These are phyloP conservation scores for Cystodermella granulosa DNA, from an alignment of 1,284 basidiomycete genomes.

Conservation along the genomic window DNA sequence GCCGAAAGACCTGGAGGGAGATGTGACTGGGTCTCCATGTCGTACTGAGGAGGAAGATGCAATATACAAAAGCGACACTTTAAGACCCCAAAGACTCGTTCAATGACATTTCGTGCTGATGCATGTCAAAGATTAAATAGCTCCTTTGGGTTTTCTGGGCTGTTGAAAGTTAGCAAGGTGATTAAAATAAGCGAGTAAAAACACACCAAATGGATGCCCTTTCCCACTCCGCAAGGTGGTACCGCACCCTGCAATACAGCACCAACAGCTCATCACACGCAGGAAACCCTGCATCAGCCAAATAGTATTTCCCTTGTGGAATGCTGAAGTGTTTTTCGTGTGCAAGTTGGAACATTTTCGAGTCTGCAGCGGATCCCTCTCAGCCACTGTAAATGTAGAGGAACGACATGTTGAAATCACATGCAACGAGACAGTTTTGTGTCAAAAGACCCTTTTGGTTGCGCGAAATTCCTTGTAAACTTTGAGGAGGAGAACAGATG, in stretches of 20 bases:
- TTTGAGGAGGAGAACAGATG: conserved; percentile 19
- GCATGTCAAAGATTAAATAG: conserved; percentile 41
- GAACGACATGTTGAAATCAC: conserved; percentile 31
- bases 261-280: conserved; percentile 31
- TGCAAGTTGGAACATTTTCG: conserved; percentile 27
- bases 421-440: conserved; percentile 35
- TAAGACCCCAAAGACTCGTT: conserved; percentile 39
- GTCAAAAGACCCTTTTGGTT: conserved; percentile 35
- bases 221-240: conserved; percentile 37
- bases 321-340: conserved; percentile 24
- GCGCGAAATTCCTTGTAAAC: conserved; percentile 18
- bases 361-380: conserved; percentile 36
- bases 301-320: conserved; percentile 31
- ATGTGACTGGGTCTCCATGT: conserved; percentile 25
- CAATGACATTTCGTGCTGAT: conserved; percentile 31
- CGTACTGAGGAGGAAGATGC: conserved; percentile 20
- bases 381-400: conserved; percentile 34
- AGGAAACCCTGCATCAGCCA: conserved; percentile 41
- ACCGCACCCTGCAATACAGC: conserved; percentile 28
- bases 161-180: conserved; percentile 2
- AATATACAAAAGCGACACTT: conserved; percentile 31
- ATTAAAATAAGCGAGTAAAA: conserved; percentile 1
- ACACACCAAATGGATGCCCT: conserved; percentile 18
- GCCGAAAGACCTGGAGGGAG: conserved; percentile 23
- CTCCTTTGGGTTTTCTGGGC: conserved; percentile 24